Conservation (phyloP, 148 eudicot genomes). For the Amaranthus hypochondriacus region DNA sequence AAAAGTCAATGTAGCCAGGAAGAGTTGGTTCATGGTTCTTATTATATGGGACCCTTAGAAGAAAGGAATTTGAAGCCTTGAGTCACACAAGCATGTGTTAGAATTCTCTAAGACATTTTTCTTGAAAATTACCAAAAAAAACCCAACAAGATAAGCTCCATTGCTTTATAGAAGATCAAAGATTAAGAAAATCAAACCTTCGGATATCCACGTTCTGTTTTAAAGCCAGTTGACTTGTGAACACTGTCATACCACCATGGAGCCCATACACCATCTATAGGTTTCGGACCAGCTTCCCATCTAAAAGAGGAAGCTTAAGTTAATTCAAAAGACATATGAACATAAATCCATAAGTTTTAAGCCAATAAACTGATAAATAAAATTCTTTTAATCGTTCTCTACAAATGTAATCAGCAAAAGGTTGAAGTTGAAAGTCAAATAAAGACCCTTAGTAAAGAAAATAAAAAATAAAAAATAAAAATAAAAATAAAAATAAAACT, state of each 20-base stretch:
- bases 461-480: not conserved
- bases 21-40: too few relatives aligned
- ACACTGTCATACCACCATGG: slow-evolving; percentile 91
- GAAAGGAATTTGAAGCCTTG: not conserved
- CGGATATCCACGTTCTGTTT: slow-evolving; percentile 49
- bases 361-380: not conserved
- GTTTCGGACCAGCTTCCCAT: slow-evolving; percentile 92
- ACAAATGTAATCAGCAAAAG: not conserved
- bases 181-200: slow-evolving; percentile 39
- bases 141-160: not conserved
- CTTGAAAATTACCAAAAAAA: not conserved
- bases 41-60: not conserved
- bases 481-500: too few relatives aligned
- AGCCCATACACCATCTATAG: slow-evolving; percentile 88
- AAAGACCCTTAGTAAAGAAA: not conserved
- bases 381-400: too few relatives aligned
- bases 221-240: slow-evolving; percentile 75
- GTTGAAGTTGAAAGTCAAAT: not conserved
- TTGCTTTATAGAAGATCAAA: not conserved
- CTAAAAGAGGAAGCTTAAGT: slow-evolving; percentile 23
- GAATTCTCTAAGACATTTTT: not conserved
- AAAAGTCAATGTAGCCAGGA: not conserved
- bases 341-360: slow-evolving; percentile 8
- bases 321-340: not conserved
- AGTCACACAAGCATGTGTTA: not conserved